A percentile compares a stretch with the other conserved stretches of the same genome.
Conservation (phyloP, 495 filamentous ascomycete genomes). For the Umbilicaria muhlenbergii region DNA sequence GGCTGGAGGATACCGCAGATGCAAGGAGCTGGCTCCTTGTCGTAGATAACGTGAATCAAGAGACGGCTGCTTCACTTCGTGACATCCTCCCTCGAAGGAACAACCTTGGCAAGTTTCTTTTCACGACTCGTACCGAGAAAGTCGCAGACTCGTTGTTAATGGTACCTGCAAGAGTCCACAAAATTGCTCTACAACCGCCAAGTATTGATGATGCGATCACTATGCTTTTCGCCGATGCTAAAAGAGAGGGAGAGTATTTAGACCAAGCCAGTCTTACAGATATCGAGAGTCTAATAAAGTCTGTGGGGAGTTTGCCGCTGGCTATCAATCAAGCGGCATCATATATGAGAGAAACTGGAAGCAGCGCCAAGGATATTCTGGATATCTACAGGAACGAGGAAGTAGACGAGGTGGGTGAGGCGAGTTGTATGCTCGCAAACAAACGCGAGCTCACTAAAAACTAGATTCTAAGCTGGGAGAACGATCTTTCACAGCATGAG, state of each 20-base stretch:
- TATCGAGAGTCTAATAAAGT: slow-evolving; percentile 1
- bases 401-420: no score
- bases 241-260: not conserved
- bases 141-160: no score
- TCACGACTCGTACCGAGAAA: slow-evolving; percentile 5
- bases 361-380: not conserved
- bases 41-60: slow-evolving; percentile 3
- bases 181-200: slow-evolving; percentile 3
- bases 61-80: slow-evolving; percentile 3
- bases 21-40: slow-evolving; percentile 1
- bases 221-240: slow-evolving; percentile 2
- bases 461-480: slow-evolving; percentile 5
- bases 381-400: no score
- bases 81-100: slow-evolving; percentile 5
- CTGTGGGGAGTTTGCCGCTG: slow-evolving; percentile 3
- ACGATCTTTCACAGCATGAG: slow-evolving; percentile 6
- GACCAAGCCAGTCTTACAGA: not conserved
- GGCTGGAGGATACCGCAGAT: slow-evolving; percentile 2
- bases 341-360: slow-evolving; percentile 1
- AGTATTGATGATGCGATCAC: not conserved
- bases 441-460: not conserved
- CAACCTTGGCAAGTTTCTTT: not conserved
- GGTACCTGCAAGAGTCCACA: not conserved
- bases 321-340: slow-evolving; percentile 7
- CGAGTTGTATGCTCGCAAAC: no score